Evolutionary conservation across 2,329 filamentous ascomycete genomes (phyloP).

Genomic region (Juglanconis juglandina): DNA sequence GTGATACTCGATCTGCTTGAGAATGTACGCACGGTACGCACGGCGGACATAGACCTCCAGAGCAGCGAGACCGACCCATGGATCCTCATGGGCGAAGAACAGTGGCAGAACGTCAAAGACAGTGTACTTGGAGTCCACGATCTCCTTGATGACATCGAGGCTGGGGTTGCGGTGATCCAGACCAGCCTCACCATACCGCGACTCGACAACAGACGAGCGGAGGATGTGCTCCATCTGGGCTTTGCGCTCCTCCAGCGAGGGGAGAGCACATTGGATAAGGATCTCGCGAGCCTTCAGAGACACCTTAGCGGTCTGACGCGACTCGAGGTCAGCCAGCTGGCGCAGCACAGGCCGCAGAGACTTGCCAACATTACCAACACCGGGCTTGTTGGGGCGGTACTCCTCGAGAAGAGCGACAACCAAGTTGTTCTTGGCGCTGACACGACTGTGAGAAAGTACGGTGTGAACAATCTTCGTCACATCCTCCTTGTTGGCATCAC

Average conservation of each 20-base stretch:
- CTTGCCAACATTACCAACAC: conserved; percentile 82
- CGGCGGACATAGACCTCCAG: conserved; percentile 95
- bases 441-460: conserved; percentile 89
- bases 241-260: conserved; percentile 90
- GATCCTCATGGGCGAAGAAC: conserved; percentile 92
- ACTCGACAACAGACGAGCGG: conserved; percentile 90
- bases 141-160: conserved; percentile 89
- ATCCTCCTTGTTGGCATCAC: conserved; percentile 95
- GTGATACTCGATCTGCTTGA: conserved; percentile 87
- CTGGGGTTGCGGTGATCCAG: conserved; percentile 95
- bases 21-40: conserved; percentile 91
- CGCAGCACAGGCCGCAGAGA: conserved; percentile 79
- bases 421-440: conserved; percentile 90
- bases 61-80: conserved; percentile 89
- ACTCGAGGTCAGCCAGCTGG: conserved; percentile 87
- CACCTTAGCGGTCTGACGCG: conserved; percentile 83
- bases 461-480: conserved; percentile 79
- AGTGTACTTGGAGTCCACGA: conserved; percentile 97
- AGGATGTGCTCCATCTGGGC: conserved; percentile 98
- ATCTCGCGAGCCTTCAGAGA: conserved; percentile 95
- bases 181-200: conserved; percentile 93
- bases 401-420: conserved; percentile 87
- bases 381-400: conserved; percentile 92
- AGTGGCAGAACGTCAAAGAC: conserved; percentile 93
- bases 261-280: conserved; percentile 93